Evolutionary conservation across 768 basidiomycete species (phyloP), one percentile per base, ranked within the genome.

Genomic region (Mycena filopes): DNA sequence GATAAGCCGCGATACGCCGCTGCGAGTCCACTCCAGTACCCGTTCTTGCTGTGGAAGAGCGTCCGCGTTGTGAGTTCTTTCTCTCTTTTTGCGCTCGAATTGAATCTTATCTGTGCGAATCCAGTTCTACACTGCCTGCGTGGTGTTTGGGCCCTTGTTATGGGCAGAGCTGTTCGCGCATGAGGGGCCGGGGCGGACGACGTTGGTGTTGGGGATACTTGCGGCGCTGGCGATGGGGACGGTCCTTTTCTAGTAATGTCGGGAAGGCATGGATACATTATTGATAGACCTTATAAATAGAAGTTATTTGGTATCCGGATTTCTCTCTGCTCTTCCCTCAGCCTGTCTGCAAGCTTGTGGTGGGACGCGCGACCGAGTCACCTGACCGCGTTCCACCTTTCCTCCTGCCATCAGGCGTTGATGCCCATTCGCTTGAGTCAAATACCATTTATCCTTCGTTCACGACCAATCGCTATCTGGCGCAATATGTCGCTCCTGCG

Each of bases 111-210:
- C 3, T 21, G n/a, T 38, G 26, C 36, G 50, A 53, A n/a, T n/a
- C n/a, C 41, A 95, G 92, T 92, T 99, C 76, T 96, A 89, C 87
- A 95, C 91, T 2, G 96, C 96, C 0, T 92, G 90, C 63, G 76
- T 95, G n/a, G 95, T 98, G 1, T 90, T 99, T 69, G 81, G 92
- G 11, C 96, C 96, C 0, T 81, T 97, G 29, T 77, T 98, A 12
- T 97, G 94, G 94, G 85, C 89, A 12, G 96, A 98, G 77, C 82
- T 96, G 64, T 59, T 69, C 42, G 57, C 47, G 50, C 49, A 69
- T 21, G 21, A 21, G 33, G 48, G 60, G 21, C 68, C 68, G 46
- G 60, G 64, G 28, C 12, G 41, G 36, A 33, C n/a, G 56, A 42
- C 36, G 47, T 18, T 69, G 31, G 20, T 63, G 41, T n/a, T 66